Conservation (phyloP, 768 basidiomycete species). For the Russula lepida region DNA sequence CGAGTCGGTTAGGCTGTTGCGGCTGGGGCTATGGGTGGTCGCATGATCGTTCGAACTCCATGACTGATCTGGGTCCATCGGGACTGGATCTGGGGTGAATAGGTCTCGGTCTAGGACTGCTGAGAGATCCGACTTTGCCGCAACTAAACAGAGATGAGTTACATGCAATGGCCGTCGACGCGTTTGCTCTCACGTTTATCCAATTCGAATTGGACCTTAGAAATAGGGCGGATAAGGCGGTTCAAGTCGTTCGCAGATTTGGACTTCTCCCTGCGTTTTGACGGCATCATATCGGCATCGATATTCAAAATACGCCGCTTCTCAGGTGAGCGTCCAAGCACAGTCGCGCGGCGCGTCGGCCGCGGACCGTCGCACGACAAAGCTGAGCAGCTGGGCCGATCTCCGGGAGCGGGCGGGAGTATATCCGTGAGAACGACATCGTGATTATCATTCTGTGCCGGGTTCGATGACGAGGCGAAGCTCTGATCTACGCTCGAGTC, state of each 20-base stretch:
- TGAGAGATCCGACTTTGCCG: conserved; percentile 19
- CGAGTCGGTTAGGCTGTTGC: conserved; percentile 52
- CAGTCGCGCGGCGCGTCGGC: conserved; percentile 47
- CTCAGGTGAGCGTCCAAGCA: conserved; percentile 56
- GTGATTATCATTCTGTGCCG: neutral
- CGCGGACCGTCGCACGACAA: conserved; percentile 29
- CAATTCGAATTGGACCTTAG: conserved; percentile 56
- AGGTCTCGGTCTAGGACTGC: conserved; percentile 49
- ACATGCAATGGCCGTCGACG: neutral
- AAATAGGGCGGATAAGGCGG: conserved; percentile 58
- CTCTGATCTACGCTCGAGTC: conserved; percentile 26
- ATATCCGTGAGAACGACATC: conserved; percentile 14
- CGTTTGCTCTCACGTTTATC: conserved; percentile 42
- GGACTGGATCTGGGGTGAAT: conserved; percentile 50
- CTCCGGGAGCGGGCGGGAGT: conserved; percentile 24
- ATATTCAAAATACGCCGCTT: conserved; percentile 26
- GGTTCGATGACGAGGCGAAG: conserved; percentile 21
- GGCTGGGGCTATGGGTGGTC: conserved; percentile 21
- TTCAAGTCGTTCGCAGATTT: conserved; percentile 58
- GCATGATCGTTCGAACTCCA: conserved; percentile 23
- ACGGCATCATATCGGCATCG: conserved; percentile 42
- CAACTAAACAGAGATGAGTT: conserved; percentile 14
- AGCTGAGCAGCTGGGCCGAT: conserved; percentile 19
- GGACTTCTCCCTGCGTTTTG: conserved; percentile 58
- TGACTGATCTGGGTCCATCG: conserved; percentile 33